Percentiles rank a stretch among this genome's conserved stretches.
Conservation (phyloP, 225 moss, liverwort and hornwort genomes). For the Marchantia paleacea region DNA sequence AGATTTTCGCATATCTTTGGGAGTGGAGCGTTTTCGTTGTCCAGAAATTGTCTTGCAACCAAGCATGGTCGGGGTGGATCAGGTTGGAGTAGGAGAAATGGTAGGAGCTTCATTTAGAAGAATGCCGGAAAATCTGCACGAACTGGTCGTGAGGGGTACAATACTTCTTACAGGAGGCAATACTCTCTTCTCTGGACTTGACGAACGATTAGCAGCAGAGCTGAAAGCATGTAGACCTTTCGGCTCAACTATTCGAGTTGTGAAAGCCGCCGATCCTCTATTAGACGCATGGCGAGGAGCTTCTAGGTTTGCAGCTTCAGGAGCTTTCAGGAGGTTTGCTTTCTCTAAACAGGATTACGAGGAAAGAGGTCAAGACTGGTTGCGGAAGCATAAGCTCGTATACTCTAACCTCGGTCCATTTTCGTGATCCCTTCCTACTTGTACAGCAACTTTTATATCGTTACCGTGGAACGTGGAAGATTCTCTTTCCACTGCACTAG, state of each 20-base stretch:
- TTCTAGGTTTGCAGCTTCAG: constrained; percentile 58
- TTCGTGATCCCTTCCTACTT: neutral
- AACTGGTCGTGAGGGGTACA: constrained; percentile 67
- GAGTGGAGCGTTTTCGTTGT: constrained; percentile 69
- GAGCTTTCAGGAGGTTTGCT: constrained; percentile 56
- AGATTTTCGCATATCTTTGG: constrained; percentile 83
- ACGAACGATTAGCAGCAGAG: constrained; percentile 61
- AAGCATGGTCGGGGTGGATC: constrained; percentile 78
- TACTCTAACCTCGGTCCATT: constrained; percentile 39
- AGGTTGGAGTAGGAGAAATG: constrained; percentile 79
- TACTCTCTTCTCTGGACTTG: constrained; percentile 69
- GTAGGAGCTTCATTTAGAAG: constrained; percentile 67
- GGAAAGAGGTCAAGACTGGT: constrained; percentile 79
- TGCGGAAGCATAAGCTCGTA: constrained; percentile 70
- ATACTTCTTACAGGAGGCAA: constrained; percentile 85
- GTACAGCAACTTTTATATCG: neutral
- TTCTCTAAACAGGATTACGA: constrained; percentile 80
- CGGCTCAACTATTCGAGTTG: constrained; percentile 56
- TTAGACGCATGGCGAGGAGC: constrained; percentile 93
- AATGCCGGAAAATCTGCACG: constrained; percentile 53
- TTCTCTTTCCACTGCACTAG: no score
- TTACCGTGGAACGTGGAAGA: no score
- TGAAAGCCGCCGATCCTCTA: constrained; percentile 57
- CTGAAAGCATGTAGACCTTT: constrained; percentile 60
- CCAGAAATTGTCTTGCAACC: constrained; percentile 92